A percentile compares a stretch with the other conserved stretches of the same genome.
phyloP scores from a whole-genome alignment of 805 yeast species.

The Metschnikowia lochheadii region DNA sequence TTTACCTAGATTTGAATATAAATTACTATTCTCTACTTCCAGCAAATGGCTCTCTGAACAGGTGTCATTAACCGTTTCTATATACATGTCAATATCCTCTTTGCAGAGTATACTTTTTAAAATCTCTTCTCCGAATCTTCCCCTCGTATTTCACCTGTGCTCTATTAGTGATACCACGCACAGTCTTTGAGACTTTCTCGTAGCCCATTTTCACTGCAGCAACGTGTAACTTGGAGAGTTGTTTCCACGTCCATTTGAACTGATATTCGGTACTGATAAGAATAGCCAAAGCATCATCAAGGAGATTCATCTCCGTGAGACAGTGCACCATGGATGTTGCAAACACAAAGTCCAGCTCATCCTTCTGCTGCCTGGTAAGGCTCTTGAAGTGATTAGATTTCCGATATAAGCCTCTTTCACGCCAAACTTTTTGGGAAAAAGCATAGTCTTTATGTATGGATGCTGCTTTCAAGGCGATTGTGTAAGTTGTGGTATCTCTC shows the following conservation, averaged over 20 bases:
- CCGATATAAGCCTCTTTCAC: conserved; percentile 72
- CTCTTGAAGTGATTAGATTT: conserved; percentile 47
- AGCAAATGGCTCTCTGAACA: neutral
- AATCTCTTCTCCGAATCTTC: conserved; percentile 35
- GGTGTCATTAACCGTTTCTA: neutral
- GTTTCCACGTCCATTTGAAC: conserved; percentile 62
- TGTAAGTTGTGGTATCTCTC: conserved; percentile 47
- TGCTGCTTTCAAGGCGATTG: conserved; percentile 64
- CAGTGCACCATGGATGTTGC: conserved; percentile 67
- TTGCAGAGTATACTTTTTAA: conserved; percentile 27
- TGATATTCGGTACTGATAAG: conserved; percentile 62
- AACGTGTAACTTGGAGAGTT: conserved; percentile 26
- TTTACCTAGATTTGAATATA: neutral
- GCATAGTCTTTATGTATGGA: conserved; percentile 47
- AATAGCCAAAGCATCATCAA: conserved; percentile 67
- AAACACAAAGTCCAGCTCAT: conserved; percentile 56
- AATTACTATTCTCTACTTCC: neutral
- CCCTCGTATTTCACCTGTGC: conserved; percentile 38
- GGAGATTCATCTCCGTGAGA: conserved; percentile 50
- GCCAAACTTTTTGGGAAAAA: conserved; percentile 68
- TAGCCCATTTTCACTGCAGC: conserved; percentile 33
- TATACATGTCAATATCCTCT: conserved; percentile 26
- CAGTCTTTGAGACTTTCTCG: conserved; percentile 24
- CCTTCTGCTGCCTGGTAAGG: conserved; percentile 34
- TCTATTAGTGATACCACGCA: conserved; percentile 32